Percentiles rank a stretch among this genome's conserved stretches.
Evolutionary conservation across 192 early-diverging fungal species (phyloP).

Genomic region (Spinellus fusiger): DNA sequence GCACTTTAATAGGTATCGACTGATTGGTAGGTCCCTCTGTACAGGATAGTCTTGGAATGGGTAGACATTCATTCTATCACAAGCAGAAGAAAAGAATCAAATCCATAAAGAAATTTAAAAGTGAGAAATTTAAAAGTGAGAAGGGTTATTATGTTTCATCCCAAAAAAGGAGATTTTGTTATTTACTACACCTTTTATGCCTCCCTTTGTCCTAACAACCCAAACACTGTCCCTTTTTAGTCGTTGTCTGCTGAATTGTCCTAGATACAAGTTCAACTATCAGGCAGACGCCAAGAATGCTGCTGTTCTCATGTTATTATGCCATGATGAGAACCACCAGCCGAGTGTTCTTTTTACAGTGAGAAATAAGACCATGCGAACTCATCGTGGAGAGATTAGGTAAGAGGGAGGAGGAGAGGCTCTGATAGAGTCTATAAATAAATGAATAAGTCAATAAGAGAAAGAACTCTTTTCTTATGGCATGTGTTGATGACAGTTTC

Average conservation of each 20-base stretch:
- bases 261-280: constrained; percentile 20
- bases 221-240: constrained; percentile 13
- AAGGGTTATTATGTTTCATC: background rate
- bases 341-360: constrained; percentile 77
- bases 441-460: background rate
- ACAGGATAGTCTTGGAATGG: background rate
- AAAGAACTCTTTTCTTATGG: too few species aligned
- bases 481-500: constrained; percentile 47
- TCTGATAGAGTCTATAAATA: background rate
- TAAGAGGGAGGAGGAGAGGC: constrained; percentile 6
- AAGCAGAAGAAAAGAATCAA: background rate
- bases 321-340: constrained; percentile 44
- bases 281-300: constrained; percentile 21
- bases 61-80: background rate
- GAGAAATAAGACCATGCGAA: constrained; percentile 53
- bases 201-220: constrained; percentile 9
- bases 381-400: constrained; percentile 78
- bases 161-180: background rate
- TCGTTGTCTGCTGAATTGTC: constrained; percentile 18
- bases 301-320: constrained; percentile 51
- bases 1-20: background rate
- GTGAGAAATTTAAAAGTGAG: background rate
- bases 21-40: background rate
- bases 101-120: background rate
- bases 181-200: background rate